Conservation (phyloP, 192 early-diverging fungal genomes). For the Coemansia sp. region DNA sequence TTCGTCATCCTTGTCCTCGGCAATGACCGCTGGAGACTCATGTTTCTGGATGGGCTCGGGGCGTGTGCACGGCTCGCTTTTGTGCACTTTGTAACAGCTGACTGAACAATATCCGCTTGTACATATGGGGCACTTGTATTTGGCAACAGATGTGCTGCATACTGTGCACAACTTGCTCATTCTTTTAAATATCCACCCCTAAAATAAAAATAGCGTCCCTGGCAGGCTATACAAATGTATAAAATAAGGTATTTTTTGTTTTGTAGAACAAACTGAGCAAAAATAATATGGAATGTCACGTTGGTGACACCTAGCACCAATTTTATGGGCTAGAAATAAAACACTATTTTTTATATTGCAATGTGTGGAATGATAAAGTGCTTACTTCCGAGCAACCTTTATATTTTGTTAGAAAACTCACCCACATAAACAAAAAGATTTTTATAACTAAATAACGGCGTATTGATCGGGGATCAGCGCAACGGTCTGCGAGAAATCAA, state of each 20-base stretch:
- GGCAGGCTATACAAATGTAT: too few species aligned
- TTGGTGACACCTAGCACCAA: background rate
- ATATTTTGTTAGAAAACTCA: too few species aligned
- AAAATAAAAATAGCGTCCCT: too few species aligned
- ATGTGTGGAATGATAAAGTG: too few species aligned
- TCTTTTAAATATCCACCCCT: background rate
- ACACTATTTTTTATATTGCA: too few species aligned
- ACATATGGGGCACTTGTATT: constrained; percentile 54
- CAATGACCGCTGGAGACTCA: background rate
- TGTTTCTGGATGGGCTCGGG: constrained; percentile 1
- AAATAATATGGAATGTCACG: constrained; percentile 1
- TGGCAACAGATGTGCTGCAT: constrained; percentile 32
- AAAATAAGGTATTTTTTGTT: background rate
- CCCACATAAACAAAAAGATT: too few species aligned
- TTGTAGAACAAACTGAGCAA: background rate
- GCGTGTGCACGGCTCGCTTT: constrained; percentile 29
- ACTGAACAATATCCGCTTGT: constrained; percentile 46
- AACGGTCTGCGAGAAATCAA: constrained; percentile 73
- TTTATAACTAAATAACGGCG: constrained; percentile 64
- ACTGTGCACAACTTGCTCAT: constrained; percentile 36
- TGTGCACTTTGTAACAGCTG: constrained; percentile 44
- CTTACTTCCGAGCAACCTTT: too few species aligned
- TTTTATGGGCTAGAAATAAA: constrained; percentile 6
- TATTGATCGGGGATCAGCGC: constrained; percentile 78
- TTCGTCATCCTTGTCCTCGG: constrained; percentile 7